Base-by-base conservation (phyloP, 192 early-diverging fungal genomes). In the Linnemannia exigua region DNA sequence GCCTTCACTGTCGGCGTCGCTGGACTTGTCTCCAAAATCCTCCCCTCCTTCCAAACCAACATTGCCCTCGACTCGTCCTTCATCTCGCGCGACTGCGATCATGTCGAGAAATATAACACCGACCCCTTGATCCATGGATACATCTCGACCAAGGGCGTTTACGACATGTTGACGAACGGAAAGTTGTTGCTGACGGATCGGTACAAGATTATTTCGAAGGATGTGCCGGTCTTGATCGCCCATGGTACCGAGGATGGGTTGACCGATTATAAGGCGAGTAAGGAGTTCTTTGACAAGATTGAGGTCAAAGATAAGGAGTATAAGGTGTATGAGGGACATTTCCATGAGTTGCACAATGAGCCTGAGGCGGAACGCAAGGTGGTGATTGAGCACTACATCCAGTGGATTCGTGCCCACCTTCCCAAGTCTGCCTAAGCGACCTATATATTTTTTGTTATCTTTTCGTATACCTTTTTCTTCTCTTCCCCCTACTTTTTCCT, bases 81-180 rank as follows among this genome's bases (percentile, higher is more conserved):
- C 31, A 87, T 94, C 37, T 88, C 88, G 19, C 89, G 87, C 31
- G 89, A 90, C 51, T 35, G 72, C 3, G 79, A 83, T 17, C 89
- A 91, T 67, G 83, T 90, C 11, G 67, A 87, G 48, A 89, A 84
- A 6, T 95, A 94, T 75, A 35, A 79, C 33, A 63, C 74, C 12
- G 94, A 95, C 69, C 93, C 93, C 33, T 80, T 93, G 9, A 85
- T 92, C 8, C 93, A 94, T 63, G 81, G 85, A 51, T 89, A 86
- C 75, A 87, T 83, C 46, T 87, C 89, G 7, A 75, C 91, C 3
- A 77, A 79, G 16, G 90, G 90, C 22, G 22, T 89, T 28, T 78
- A 87, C 20, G 90, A 91, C 75, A 89, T 93, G 79, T 75, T 93
- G 67, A 73, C 87, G 1, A 88, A 91, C 54, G 92, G 92, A 41